Evolutionary conservation across 352 stramenopile species (phyloP).

Genomic region (Blastocystis hominis): DNA sequence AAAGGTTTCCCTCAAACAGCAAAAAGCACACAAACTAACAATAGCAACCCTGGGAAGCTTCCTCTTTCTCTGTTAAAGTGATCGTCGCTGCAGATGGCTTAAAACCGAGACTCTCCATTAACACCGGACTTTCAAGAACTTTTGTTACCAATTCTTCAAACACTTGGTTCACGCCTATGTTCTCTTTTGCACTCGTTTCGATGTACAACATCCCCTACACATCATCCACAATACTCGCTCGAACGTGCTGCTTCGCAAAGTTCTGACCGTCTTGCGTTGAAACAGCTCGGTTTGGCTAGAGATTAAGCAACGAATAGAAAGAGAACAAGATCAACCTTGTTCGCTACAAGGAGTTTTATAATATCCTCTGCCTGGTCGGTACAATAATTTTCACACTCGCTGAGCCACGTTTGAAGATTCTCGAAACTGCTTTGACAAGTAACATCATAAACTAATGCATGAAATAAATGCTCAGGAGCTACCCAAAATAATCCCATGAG

Average conservation of each 20-base stretch:
- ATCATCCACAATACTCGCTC: background rate
- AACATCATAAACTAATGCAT: constrained; percentile 73
- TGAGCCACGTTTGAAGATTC: constrained; percentile 78
- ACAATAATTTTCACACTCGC: constrained; percentile 80
- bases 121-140: constrained; percentile 77
- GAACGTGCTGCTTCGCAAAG: constrained; percentile 73
- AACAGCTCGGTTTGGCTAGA: constrained; percentile 71
- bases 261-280: constrained; percentile 75
- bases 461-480: background rate
- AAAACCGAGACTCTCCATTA: constrained; percentile 46
- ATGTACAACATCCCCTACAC: constrained; percentile 75
- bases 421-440: constrained; percentile 78
- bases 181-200: constrained; percentile 79
- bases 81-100: background rate
- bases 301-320: background rate
- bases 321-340: constrained; percentile 71
- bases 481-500: constrained; percentile 80
- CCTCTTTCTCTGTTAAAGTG: background rate
- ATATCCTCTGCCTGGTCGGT: constrained; percentile 73
- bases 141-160: constrained; percentile 83
- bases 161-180: constrained; percentile 77
- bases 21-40: constrained; percentile 37
- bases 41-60: background rate
- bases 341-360: constrained; percentile 78
- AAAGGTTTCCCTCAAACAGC: background rate